Evolutionary conservation across 2,329 filamentous ascomycete species (phyloP).

Genomic region (Celoporthe dispersa): DNA sequence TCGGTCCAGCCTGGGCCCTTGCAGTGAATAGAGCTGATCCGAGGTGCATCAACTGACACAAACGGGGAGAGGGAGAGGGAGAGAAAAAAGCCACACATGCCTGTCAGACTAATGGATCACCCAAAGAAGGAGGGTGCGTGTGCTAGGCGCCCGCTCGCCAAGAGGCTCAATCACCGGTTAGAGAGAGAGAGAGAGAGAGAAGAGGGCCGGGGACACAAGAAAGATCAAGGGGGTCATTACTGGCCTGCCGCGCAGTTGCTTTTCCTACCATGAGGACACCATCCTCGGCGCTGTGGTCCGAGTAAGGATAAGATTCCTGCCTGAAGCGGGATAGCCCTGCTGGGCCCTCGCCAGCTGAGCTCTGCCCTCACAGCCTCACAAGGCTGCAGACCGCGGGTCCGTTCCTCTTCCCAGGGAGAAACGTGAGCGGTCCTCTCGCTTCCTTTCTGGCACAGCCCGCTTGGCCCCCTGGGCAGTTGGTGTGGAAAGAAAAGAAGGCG

Average conservation of each 20-base stretch:
- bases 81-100: neutral
- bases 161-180: neutral
- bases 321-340: neutral
- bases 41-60: neutral
- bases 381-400: neutral
- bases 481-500: too few relatives aligned
- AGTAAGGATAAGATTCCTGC: neutral
- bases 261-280: neutral
- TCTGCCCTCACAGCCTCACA: neutral
- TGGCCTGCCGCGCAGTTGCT: neutral
- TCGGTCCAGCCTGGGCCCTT: too few relatives aligned
- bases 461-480: too few relatives aligned
- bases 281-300: neutral
- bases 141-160: too few relatives aligned
- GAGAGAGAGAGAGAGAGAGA: too few relatives aligned
- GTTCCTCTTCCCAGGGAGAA: too few relatives aligned
- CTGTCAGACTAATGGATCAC: neutral
- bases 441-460: neutral
- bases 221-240: too few relatives aligned
- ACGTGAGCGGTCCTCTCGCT: too few relatives aligned
- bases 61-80: too few relatives aligned
- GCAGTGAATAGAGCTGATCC: too few relatives aligned
- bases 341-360: neutral
- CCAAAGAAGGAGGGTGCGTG: neutral
- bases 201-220: too few relatives aligned